Evolutionary conservation across 192 early-diverging fungal genomes (phyloP).

Genomic region (Rhizoclosmatium globosum): DNA sequence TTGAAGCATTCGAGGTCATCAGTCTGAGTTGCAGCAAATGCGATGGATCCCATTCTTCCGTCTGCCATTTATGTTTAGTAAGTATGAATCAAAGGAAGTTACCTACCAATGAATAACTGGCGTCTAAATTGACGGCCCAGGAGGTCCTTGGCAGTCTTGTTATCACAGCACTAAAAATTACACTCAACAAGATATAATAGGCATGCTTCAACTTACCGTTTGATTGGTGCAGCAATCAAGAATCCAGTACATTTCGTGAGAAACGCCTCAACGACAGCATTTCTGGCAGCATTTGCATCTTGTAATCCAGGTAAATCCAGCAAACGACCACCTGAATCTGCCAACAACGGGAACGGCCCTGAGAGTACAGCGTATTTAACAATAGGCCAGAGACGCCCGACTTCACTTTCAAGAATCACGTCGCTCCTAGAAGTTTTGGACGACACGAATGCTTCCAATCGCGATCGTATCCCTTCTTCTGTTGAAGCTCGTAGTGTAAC

Average conservation of each 20-base stretch:
- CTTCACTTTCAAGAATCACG: neutral
- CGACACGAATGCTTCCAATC: neutral
- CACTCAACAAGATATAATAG: neutral
- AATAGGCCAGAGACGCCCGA: neutral
- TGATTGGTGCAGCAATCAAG: neutral
- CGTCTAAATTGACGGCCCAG: neutral
- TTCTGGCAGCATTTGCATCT: neutral
- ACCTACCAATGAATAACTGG: neutral
- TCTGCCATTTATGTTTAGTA: neutral
- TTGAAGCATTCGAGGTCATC: neutral
- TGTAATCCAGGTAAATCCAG: neutral
- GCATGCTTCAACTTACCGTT: neutral
- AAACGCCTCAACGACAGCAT: neutral
- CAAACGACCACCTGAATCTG: neutral
- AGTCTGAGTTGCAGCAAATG: neutral
- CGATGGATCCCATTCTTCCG: neutral
- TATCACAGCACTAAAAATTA: neutral
- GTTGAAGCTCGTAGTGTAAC: neutral
- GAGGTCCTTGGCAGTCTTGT: neutral
- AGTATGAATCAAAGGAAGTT: no score
- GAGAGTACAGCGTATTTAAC: neutral
- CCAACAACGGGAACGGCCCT: neutral
- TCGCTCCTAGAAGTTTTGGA: neutral
- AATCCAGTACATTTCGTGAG: neutral
- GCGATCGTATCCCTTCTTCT: neutral